Evolutionary conservation across 805 yeast genomes (phyloP), one percentile per base, ranked within the genome.

Genomic region (Saccharomycopsis fibuligera): DNA sequence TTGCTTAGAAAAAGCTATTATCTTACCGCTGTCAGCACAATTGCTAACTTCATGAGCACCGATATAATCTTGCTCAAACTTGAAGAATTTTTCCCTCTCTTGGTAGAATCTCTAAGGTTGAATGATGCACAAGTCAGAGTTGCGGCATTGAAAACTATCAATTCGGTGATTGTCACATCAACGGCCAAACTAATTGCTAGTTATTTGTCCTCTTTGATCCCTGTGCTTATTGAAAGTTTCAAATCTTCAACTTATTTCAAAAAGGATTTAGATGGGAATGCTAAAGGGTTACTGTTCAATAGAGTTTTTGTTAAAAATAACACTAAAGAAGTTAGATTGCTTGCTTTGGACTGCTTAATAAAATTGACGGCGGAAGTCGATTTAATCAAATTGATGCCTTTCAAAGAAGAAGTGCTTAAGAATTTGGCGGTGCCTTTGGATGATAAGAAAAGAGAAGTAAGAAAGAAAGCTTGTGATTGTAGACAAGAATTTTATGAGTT

Each of bases 401-500:
- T 72, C 58, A 78, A 75, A 59, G 60, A 60, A 3, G 63, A 62
- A 9, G 68, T 86, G 9, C 68, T 86, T 33, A 62, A 57, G 17
- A 71, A 68, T 12, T 65, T 86, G 40, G 68, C 67, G 1, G 61
- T 59, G 1, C 80, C 75, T 0, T 67, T 93, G 54, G 93, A 84
- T 56, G 96, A 91, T 62, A 73, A 72, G 42, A 82, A 73, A 60
- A 75, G 99, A 62, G 67, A 64, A 2, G 86, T 91, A 1, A 76
- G 99, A 60, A 83, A 79, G 60, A 72, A 78, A 45, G 84, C 91
- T 5, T 81, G 85, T 46, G 88, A 84, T 56, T 78, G 91, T 47
- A 76, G 96, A 59, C 97, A 91, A 61, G 68, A 73, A 0, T 83
- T 78, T 58, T 86, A 68, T 62, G 95, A 85, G 56, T 36, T 49